Conservation (phyloP, 441 rosid species). For the Croton laevigatus region DNA sequence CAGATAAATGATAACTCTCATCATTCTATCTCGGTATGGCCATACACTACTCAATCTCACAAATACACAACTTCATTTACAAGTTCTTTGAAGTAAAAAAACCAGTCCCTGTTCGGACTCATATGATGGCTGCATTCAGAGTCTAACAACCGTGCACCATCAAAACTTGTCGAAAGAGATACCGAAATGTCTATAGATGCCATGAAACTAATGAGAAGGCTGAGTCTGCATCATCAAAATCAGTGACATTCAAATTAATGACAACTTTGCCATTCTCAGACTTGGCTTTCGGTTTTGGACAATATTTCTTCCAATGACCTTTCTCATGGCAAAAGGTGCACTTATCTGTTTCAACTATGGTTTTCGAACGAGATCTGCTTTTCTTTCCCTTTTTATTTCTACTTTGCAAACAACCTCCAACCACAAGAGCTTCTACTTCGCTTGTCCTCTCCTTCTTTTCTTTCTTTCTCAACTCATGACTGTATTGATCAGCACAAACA, state of each 20-base stretch:
- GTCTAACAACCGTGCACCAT: too few species aligned
- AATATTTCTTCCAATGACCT: neutral
- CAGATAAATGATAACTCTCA: too few species aligned
- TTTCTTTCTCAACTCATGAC: neutral
- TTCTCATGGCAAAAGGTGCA: neutral
- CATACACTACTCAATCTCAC: too few species aligned
- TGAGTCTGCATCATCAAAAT: neutral
- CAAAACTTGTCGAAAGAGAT: neutral
- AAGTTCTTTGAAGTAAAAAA: too few species aligned
- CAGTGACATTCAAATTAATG: neutral
- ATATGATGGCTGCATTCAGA: too few species aligned
- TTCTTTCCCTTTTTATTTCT: neutral
- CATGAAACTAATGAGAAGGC: neutral
- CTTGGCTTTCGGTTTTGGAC: neutral
- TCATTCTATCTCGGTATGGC: too few species aligned
- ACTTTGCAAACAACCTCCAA: neutral
- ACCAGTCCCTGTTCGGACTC: too few species aligned
- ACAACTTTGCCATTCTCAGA: too few species aligned
- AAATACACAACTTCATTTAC: too few species aligned
- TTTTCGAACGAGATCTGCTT: neutral
- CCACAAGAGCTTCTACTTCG: neutral
- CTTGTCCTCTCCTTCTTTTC: neutral
- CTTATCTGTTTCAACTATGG: neutral
- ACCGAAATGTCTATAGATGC: neutral
- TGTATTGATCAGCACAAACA: neutral